phyloP scores from a whole-genome alignment of 2,329 filamentous ascomycete genomes.

The Metarhizium humberi region DNA sequence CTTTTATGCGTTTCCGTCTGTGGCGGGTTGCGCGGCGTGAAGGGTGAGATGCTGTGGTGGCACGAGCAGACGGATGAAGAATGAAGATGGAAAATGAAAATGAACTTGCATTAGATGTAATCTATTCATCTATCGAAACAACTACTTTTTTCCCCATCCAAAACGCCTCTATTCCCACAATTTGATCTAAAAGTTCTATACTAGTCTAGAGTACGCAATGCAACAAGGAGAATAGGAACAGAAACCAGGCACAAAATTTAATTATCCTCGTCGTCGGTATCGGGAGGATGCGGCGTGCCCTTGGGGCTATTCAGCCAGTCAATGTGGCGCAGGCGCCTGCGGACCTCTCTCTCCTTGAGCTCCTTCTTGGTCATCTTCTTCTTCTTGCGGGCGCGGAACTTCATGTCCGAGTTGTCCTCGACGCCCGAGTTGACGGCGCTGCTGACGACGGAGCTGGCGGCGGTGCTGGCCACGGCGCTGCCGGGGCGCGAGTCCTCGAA shows the following conservation, averaged over 20 bases:
- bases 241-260: background rate
- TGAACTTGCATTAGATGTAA: too few relatives aligned
- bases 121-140: background rate
- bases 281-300: constrained; percentile 67
- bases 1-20: too few relatives aligned
- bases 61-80: too few relatives aligned
- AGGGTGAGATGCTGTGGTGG: too few relatives aligned
- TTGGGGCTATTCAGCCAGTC: constrained; percentile 78
- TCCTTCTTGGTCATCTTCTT: constrained; percentile 99
- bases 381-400: constrained; percentile 88
- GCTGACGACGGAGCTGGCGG: constrained; percentile 49
- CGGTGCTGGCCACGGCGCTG: constrained; percentile 43
- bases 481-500: constrained; percentile 77
- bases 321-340: constrained; percentile 78
- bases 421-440: constrained; percentile 47
- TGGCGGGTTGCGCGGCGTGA: too few relatives aligned
- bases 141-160: background rate
- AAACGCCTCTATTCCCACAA: constrained; percentile 1
- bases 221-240: too few relatives aligned
- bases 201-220: background rate
- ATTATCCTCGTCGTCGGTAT: constrained; percentile 64
- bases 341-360: constrained; percentile 83
- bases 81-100: too few relatives aligned
- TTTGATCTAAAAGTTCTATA: constrained; percentile 1
- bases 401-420: constrained; percentile 71